Percentiles rank a stretch among this genome's conserved stretches.
Evolutionary conservation across 306 rosid genomes (phyloP).

Genomic region (Canavalia ensiformis): DNA sequence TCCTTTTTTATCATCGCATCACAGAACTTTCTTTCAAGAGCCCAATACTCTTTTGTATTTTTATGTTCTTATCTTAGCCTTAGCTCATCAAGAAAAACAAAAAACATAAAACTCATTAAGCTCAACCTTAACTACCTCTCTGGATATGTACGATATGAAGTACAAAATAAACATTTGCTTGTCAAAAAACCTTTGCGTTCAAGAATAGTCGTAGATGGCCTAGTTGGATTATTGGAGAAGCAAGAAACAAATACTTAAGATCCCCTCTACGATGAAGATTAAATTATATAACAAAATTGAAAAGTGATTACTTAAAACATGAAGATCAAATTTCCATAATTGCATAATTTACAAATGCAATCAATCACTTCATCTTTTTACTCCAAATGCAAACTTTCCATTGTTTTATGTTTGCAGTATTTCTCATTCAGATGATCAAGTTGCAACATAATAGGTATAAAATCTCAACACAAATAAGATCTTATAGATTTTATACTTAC

Average conservation of each 20-base stretch:
- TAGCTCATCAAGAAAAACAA: constrained; percentile 49
- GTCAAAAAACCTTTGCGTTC: constrained; percentile 68
- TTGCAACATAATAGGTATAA: constrained; percentile 58
- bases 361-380: constrained; percentile 60
- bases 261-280: constrained; percentile 57
- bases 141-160: constrained; percentile 25
- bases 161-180: constrained; percentile 56
- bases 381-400: constrained; percentile 43
- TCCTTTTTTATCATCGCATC: constrained; percentile 58
- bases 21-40: constrained; percentile 90
- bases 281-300: constrained; percentile 24
- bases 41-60: constrained; percentile 88
- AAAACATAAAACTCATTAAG: constrained; percentile 32
- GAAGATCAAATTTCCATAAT: constrained; percentile 29
- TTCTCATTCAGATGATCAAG: constrained; percentile 86
- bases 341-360: constrained; percentile 32
- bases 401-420: constrained; percentile 43
- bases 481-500: constrained; percentile 24
- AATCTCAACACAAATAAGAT: constrained; percentile 41
- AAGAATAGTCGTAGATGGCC: constrained; percentile 65
- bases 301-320: constrained; percentile 38
- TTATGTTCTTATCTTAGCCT: constrained; percentile 78
- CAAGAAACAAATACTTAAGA: constrained; percentile 48
- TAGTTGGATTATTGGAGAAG: constrained; percentile 59
- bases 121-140: constrained; percentile 20